Evolutionary conservation across 176 grass and related monocot species (phyloP).

Genomic region (Oryza longistaminata): DNA sequence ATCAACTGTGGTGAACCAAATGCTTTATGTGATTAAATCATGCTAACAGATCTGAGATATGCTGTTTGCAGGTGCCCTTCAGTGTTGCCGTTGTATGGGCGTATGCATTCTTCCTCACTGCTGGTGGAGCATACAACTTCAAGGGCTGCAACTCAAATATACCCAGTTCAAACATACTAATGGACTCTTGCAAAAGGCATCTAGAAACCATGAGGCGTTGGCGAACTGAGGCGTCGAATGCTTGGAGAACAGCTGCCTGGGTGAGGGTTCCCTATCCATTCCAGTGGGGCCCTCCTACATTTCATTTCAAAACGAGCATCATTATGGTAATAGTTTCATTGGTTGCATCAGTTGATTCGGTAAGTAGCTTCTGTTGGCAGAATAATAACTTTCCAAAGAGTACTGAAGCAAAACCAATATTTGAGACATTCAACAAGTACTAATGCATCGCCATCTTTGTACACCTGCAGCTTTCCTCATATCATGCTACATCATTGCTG

Average conservation of each 20-base stretch:
- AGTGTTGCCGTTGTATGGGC: slow-evolving; percentile 94
- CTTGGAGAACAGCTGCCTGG: slow-evolving; percentile 90
- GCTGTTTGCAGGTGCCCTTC: slow-evolving; percentile 78
- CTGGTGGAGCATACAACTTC: slow-evolving; percentile 90
- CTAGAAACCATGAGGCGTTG: slow-evolving; percentile 76
- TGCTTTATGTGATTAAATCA: slow-evolving; percentile 6
- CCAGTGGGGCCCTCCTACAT: slow-evolving; percentile 90
- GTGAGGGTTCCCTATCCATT: slow-evolving; percentile 92
- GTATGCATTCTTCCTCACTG: slow-evolving; percentile 97
- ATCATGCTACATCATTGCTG: slow-evolving; percentile 83
- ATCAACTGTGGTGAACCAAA: not conserved
- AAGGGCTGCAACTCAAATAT: slow-evolving; percentile 87
- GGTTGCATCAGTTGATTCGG: slow-evolving; percentile 91
- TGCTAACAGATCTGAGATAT: slow-evolving; percentile 35
- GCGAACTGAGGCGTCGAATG: slow-evolving; percentile 95
- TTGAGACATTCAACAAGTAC: not conserved
- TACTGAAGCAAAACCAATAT: not conserved
- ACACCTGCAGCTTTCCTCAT: slow-evolving; percentile 70
- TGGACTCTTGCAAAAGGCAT: slow-evolving; percentile 83
- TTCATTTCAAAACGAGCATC: slow-evolving; percentile 81
- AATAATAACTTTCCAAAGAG: not conserved
- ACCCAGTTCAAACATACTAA: slow-evolving; percentile 96
- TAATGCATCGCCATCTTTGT: slow-evolving; percentile 20
- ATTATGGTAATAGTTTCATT: slow-evolving; percentile 90
- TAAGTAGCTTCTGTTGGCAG: slow-evolving; percentile 48